phyloP scores from a whole-genome alignment of 371 early-diverging fungal genomes.

The Mortierella sp. region DNA sequence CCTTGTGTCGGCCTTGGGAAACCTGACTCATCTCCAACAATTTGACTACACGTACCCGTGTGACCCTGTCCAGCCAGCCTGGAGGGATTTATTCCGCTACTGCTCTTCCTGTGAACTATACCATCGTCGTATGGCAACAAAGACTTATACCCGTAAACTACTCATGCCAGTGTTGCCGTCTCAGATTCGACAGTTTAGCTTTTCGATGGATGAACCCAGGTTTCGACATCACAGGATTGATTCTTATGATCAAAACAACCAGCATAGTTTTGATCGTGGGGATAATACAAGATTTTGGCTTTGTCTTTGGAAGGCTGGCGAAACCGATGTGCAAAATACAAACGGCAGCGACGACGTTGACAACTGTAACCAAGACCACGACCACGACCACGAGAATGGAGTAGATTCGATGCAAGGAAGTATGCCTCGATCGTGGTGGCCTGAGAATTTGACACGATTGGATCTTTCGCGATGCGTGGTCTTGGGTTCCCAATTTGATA shows the following conservation, averaged over 20 bases:
- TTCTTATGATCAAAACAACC: constrained; percentile 12
- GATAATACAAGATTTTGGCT: constrained; percentile 16
- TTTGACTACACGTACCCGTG: constrained; percentile 25
- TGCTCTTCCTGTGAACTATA: constrained; percentile 37
- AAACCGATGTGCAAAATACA: neutral
- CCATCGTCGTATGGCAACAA: constrained; percentile 25
- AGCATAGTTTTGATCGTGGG: constrained; percentile 9
- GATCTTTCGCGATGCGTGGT: constrained; percentile 25
- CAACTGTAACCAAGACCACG: neutral
- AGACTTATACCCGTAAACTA: constrained; percentile 23
- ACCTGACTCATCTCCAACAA: constrained; percentile 11
- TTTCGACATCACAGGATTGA: constrained; percentile 23
- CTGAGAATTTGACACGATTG: constrained; percentile 22
- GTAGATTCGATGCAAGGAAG: neutral
- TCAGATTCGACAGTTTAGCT: constrained; percentile 23
- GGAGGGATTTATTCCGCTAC: constrained; percentile 40
- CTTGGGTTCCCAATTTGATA: constrained; percentile 17
- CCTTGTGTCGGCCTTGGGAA: constrained; percentile 4
- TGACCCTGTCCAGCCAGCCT: constrained; percentile 27
- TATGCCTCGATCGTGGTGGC: constrained; percentile 25
- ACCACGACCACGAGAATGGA: neutral
- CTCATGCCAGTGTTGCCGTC: constrained; percentile 27
- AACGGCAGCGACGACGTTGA: neutral
- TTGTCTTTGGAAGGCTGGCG: constrained; percentile 16
- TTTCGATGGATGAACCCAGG: constrained; percentile 25